Evolutionary conservation across 441 rosid genomes (phyloP).

Genomic region (Erysimum cheiri): DNA sequence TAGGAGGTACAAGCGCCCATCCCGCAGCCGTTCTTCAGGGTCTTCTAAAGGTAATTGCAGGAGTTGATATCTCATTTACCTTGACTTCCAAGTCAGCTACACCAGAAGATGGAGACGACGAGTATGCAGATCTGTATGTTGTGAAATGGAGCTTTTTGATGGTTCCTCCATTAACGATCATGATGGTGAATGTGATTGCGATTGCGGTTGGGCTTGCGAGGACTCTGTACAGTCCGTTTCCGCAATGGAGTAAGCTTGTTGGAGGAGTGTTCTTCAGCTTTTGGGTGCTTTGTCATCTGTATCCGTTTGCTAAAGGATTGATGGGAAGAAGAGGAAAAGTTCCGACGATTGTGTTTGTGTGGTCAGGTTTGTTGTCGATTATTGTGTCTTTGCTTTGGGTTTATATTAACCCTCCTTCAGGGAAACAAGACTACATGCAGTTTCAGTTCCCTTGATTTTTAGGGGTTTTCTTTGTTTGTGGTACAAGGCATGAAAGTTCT

Average conservation of each 20-base stretch:
- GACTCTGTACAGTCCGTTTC: slow-evolving; percentile 41
- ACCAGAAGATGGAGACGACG: slow-evolving; percentile 41
- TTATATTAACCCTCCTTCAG: slow-evolving; percentile 41
- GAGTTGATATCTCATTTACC: slow-evolving; percentile 44
- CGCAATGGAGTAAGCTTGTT: slow-evolving; percentile 44
- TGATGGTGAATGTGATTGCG: slow-evolving; percentile 41
- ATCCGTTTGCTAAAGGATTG: slow-evolving; percentile 50
- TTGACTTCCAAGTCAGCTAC: slow-evolving; percentile 48
- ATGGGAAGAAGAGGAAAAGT: slow-evolving; percentile 46
- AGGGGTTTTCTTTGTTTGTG: not conserved
- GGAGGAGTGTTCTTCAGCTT: slow-evolving; percentile 50
- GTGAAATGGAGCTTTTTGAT: slow-evolving; percentile 46
- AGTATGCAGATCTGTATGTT: slow-evolving; percentile 37
- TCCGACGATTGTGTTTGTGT: slow-evolving; percentile 48
- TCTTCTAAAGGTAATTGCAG: slow-evolving; percentile 45
- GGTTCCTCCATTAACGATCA: slow-evolving; percentile 47
- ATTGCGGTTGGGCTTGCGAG: slow-evolving; percentile 41
- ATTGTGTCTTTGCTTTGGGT: slow-evolving; percentile 46
- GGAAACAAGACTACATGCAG: slow-evolving; percentile 56
- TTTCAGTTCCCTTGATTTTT: slow-evolving; percentile 65
- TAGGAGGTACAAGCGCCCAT: slow-evolving; percentile 50
- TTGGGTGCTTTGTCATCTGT: slow-evolving; percentile 45
- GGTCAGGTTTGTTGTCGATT: slow-evolving; percentile 46
- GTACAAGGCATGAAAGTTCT: slow-evolving; percentile 38
- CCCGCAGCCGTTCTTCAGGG: slow-evolving; percentile 49